Conservation (phyloP, 148 eudicot species). For the Nepenthes gracilis region DNA sequence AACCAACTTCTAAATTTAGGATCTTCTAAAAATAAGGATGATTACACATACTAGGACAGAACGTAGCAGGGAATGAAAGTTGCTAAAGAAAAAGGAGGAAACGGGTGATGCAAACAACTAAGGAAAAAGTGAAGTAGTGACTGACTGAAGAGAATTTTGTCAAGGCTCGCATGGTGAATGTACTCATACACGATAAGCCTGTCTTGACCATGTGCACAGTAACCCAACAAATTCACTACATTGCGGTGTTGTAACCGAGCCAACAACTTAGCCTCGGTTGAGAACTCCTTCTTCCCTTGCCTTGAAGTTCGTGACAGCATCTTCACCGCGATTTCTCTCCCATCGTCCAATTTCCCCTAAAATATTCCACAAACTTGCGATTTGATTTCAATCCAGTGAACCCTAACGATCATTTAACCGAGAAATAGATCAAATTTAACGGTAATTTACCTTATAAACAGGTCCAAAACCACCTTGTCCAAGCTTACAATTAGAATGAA, state of each 20-base stretch:
- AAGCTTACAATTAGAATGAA: conserved; percentile 54
- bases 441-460: conserved; percentile 60
- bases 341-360: conserved; percentile 79
- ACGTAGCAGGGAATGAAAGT: too few species aligned
- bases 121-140: neutral
- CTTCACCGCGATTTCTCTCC: conserved; percentile 88
- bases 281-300: conserved; percentile 82
- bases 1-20: too few species aligned
- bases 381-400: neutral
- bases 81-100: too few species aligned
- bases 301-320: conserved; percentile 52
- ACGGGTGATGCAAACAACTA: too few species aligned
- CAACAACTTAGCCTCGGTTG: conserved; percentile 78
- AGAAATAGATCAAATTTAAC: neutral
- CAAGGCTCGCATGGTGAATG: conserved; percentile 73
- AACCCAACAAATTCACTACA: conserved; percentile 86
- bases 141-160: conserved; percentile 94
- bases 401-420: neutral
- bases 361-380: conserved; percentile 7
- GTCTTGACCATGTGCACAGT: conserved; percentile 57
- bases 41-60: too few species aligned
- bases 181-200: conserved; percentile 90
- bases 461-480: conserved; percentile 98
- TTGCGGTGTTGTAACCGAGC: conserved; percentile 85
- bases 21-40: too few species aligned